Conservation (phyloP, 1,284 basidiomycete genomes). For the Earliella scabrosa region DNA sequence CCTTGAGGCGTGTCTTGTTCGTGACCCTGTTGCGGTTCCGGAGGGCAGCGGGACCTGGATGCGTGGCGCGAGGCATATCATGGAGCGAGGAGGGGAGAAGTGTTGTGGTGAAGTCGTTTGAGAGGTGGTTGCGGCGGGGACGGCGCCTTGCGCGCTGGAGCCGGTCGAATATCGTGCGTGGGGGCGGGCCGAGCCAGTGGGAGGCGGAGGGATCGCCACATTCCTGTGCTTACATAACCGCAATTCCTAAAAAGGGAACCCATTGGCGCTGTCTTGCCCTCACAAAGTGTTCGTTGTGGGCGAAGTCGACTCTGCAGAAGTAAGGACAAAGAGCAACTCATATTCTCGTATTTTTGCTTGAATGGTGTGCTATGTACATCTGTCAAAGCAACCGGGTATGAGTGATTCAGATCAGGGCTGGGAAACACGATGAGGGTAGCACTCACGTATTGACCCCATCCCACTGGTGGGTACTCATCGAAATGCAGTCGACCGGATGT, state of each 20-base stretch:
- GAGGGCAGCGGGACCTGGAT: constrained; percentile 73
- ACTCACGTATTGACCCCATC: too few relatives aligned
- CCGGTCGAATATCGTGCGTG: constrained; percentile 26
- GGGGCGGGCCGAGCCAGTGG: constrained; percentile 27
- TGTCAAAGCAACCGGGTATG: too few relatives aligned
- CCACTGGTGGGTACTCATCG: too few relatives aligned
- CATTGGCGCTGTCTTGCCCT: constrained; percentile 4
- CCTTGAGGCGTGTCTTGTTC: constrained; percentile 88
- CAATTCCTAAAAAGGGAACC: neutral
- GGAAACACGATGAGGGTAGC: too few relatives aligned
- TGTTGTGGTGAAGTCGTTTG: constrained; percentile 21
- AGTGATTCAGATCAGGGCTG: too few relatives aligned
- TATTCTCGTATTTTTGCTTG: too few relatives aligned
- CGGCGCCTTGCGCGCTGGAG: constrained; percentile 31
- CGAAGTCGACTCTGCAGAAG: too few relatives aligned
- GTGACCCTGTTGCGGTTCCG: constrained; percentile 87
- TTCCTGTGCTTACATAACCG: constrained; percentile 19
- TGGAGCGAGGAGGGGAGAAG: constrained; percentile 46
- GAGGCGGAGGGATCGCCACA: constrained; percentile 18
- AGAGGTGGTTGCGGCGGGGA: constrained; percentile 30
- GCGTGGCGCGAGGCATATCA: constrained; percentile 82
- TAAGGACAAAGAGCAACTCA: too few relatives aligned
- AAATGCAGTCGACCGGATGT: too few relatives aligned
- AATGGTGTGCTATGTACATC: too few relatives aligned
- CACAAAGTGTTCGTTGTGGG: neutral